Evolutionary conservation across 805 yeast genomes (phyloP).

Genomic region (Tetrapisispora arboricola): DNA sequence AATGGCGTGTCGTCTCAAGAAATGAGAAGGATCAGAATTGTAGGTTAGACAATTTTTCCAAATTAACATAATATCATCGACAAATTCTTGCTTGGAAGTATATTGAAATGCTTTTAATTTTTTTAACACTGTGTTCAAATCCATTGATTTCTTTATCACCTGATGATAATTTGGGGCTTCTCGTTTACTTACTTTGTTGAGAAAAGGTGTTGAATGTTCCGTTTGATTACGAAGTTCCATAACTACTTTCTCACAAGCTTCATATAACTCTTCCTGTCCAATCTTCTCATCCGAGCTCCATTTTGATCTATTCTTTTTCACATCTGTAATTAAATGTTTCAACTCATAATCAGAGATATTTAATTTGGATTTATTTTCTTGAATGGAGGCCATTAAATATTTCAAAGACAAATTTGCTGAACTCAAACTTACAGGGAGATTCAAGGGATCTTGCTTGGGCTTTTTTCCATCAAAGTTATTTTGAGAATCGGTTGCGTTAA

Average conservation of each 20-base stretch:
- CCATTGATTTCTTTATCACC: conserved; percentile 91
- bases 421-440: conserved; percentile 41
- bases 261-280: conserved; percentile 96
- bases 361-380: conserved; percentile 65
- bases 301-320: conserved; percentile 87
- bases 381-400: conserved; percentile 70
- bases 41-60: conserved; percentile 92
- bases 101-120: conserved; percentile 78
- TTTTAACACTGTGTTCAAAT: conserved; percentile 84
- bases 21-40: conserved; percentile 91
- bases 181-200: conserved; percentile 91
- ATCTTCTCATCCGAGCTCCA: conserved; percentile 95
- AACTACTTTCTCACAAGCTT: conserved; percentile 93
- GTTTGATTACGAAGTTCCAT: conserved; percentile 83
- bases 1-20: conserved; percentile 78
- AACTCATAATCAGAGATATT: conserved; percentile 72
- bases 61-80: conserved; percentile 88
- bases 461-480: conserved; percentile 11
- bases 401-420: conserved; percentile 72
- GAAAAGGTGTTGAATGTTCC: conserved; percentile 91
- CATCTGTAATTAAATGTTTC: conserved; percentile 79
- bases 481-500: conserved; percentile 25
- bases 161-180: conserved; percentile 96
- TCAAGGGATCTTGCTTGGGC: conserved; percentile 17
- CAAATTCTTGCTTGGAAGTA: conserved; percentile 76